Percentiles rank a stretch among this genome's conserved stretches.
Conservation (phyloP, 352 stramenopile genomes). For the Globisporangium okanoganense region DNA sequence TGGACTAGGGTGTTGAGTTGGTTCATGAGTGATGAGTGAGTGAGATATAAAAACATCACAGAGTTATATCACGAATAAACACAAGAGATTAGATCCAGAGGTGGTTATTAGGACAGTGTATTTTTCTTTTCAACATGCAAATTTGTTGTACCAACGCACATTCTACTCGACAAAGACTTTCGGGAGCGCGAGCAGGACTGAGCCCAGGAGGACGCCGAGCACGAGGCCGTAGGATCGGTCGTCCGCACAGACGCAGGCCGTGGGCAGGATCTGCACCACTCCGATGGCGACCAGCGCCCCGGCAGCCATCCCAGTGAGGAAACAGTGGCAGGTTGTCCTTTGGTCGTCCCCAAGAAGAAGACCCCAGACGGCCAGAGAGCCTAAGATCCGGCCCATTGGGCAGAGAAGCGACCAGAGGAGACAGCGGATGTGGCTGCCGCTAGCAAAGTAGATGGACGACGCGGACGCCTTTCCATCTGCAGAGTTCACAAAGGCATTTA, state of each 20-base stretch:
- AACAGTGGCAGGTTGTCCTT: not conserved
- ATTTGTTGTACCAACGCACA: not conserved
- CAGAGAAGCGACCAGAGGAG: not conserved
- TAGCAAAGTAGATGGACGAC: conserved; percentile 3
- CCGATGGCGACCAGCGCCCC: not conserved
- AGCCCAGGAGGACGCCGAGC: not conserved
- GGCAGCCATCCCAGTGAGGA: conserved; percentile 3
- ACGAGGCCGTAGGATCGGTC: not conserved
- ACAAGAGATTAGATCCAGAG: too few relatives aligned
- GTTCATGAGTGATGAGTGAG: too few relatives aligned
- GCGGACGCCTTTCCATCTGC: not conserved
- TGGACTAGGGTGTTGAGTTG: conserved; percentile 29
- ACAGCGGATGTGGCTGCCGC: not conserved
- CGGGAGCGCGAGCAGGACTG: not conserved
- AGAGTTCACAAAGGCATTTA: not conserved
- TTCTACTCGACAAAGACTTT: not conserved
- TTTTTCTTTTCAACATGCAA: too few relatives aligned
- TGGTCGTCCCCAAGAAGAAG: not conserved
- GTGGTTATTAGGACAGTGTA: too few relatives aligned
- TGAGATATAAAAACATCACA: too few relatives aligned
- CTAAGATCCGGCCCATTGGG: not conserved
- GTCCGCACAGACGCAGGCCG: not conserved
- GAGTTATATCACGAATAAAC: too few relatives aligned
- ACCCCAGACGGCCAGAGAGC: not conserved
- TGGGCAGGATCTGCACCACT: not conserved